These are phyloP conservation scores for Starmerella khaoyaiensis DNA, from an alignment of 805 yeast genomes.

Conservation along the genomic window DNA sequence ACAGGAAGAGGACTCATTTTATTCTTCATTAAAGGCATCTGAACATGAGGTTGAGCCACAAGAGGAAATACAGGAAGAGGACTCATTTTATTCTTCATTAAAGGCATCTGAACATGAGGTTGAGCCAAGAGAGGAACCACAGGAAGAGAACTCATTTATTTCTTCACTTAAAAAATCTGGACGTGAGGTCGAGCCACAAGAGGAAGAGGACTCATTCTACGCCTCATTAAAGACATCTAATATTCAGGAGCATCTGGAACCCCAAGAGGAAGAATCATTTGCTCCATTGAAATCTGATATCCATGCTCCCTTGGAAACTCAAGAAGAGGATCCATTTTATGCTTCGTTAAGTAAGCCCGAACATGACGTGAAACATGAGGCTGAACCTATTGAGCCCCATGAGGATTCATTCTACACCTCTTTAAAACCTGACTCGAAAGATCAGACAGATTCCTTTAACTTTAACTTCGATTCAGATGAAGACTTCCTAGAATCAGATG, in stretches of 20 bases:
- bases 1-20: not conserved
- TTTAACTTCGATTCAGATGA: constrained; percentile 19
- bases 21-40: not conserved
- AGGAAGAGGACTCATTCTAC: not conserved
- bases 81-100: constrained; percentile 1
- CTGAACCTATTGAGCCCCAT: not conserved
- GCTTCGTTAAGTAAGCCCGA: not conserved
- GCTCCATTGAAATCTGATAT: constrained; percentile 2
- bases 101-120: not conserved
- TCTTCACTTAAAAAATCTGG: not conserved
- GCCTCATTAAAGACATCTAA: not conserved
- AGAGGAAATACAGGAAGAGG: not conserved
- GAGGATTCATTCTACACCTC: too few species aligned
- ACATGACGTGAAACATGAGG: not conserved
- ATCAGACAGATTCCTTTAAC: not conserved
- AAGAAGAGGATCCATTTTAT: too few species aligned
- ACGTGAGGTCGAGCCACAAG: not conserved
- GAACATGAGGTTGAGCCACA: not conserved
- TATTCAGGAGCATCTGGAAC: not conserved
- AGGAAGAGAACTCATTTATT: too few species aligned
- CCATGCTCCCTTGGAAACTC: too few species aligned
- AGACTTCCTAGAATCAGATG: constrained; percentile 20
- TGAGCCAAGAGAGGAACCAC: not conserved
- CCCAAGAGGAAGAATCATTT: not conserved
- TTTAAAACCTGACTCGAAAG: too few species aligned